Evolutionary conservation across 805 yeast species (phyloP), one percentile per base, ranked within the genome.

Genomic region (Candida dajiaensis): DNA sequence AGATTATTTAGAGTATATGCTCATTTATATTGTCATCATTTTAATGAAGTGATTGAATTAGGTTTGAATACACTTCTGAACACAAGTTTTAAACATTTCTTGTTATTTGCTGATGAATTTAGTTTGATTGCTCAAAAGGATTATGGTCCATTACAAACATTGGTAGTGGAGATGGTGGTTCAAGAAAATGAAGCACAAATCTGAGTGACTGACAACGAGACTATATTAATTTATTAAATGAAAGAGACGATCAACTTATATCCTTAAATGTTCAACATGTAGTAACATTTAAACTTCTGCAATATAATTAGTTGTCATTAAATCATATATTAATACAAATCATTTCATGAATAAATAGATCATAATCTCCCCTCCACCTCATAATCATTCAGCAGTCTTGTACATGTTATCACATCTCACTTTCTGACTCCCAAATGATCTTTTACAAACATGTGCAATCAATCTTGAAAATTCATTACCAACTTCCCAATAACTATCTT

Each of bases 1-100:
- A 78, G 99, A 54, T 71, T 94, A 43, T 94, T 90, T 67, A 77
- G 99, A 63, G 89, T 94, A 4, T 94, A 94, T 61, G 98, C 99
- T 1, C 99, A 94, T 67, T 87, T 94, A 39, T 94, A 94, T 66
- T 94, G 99, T 62, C 98, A 94, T 62, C 99, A 94, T 65, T 92
- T 94, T 66, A 96, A 89, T 62, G 97, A 92, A 66, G 86, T 94
- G 47, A 79, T 89, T 37, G 98, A 90, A 63, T 73, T 94, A 55
- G 96, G 96, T 2, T 71, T 92, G 57, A 97, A 90, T 64, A 85
- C 95, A 12, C 96, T 92, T 57, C 73, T 92, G 54, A 94, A 94
- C 63, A 92, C 99, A 6, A 85, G 96, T 58, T 79, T 92, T 59
- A 94, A 95, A 68, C 99, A 92, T 64, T 94, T 89, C 61, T 89